Base-by-base conservation (phyloP, 2,329 filamentous ascomycete species). In the Metarhizium brunneum region DNA sequence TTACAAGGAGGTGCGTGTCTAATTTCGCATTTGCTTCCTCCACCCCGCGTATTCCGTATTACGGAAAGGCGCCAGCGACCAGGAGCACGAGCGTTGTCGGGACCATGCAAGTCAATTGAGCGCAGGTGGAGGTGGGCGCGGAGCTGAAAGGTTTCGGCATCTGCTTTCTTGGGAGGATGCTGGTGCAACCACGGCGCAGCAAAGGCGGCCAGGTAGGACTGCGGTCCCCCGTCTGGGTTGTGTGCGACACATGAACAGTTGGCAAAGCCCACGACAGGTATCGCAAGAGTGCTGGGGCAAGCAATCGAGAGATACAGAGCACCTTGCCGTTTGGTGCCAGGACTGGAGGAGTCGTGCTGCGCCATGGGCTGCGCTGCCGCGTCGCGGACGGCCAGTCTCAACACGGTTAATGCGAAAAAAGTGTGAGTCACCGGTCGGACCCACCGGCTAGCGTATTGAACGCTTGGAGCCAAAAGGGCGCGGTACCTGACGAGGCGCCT, bases 381-480 rank as follows among this genome's bases (percentile, higher is more conserved):
- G 2, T 45, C 47, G 30, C 30, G 18, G 36, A 47, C 63, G 66
- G 63, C 63, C 62, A 68, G 62, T 59, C 68, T 61, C 32, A 63
- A 67, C 58, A 30, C 52, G 65, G 60, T 60, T 67, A 63, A 64
- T 62, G 61, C 47, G 20, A 53, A 63, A 25, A 64, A 61, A 62
- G 63, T 70, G 66, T 70, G 68, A 70, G 61, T 70, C 68, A 70
- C 66, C 62, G 63, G 58, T 62, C 62, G 62, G 63, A 53, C 62
- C 64, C 64, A 64, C 64, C 57, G 59, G 58, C 48, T 51, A 43
- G 48, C 50, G 36, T 25, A 25, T 25, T 25, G 25, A 1, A 25
- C 43, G 13, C 6, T 36, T 36, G 35, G 35, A 36, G 4, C 60
- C 56, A 40, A 30, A 61, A 64, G 64, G 60, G 63, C 56, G 53